Evolutionary conservation across 2,329 filamentous ascomycete species (phyloP).

Genomic region (Alternaria sp.): DNA sequence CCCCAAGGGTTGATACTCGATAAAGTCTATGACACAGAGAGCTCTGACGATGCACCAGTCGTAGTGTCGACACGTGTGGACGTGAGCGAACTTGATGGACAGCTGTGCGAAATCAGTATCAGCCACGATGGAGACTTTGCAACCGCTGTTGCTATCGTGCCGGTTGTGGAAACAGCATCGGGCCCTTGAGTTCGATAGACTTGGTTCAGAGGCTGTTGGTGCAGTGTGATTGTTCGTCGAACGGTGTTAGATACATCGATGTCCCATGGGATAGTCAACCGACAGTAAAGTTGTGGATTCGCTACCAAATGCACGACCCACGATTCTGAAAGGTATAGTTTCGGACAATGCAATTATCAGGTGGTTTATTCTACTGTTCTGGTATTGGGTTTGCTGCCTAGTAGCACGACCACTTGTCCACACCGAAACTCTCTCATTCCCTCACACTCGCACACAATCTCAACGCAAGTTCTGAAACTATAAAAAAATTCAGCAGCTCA

Average conservation of each 20-base stretch:
- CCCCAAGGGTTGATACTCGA: slow-evolving; percentile 42
- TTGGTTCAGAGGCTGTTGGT: background rate
- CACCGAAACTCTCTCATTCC: background rate
- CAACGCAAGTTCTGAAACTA: background rate
- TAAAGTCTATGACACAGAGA: background rate
- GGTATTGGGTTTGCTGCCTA: background rate
- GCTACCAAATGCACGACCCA: background rate
- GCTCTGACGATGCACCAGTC: slow-evolving; percentile 6
- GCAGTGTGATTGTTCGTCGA: background rate
- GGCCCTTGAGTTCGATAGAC: background rate
- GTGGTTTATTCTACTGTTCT: background rate
- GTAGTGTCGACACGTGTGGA: background rate
- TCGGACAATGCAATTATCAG: background rate
- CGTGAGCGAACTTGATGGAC: slow-evolving; percentile 42
- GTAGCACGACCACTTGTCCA: background rate
- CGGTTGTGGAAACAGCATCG: slow-evolving; percentile 15
- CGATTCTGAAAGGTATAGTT: background rate
- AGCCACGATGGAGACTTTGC: slow-evolving; percentile 89
- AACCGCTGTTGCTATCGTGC: slow-evolving; percentile 71
- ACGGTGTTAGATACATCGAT: background rate
- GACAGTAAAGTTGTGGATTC: background rate
- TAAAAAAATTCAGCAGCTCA: background rate
- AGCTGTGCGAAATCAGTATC: slow-evolving; percentile 77
- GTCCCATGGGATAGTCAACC: background rate
- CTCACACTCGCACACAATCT: background rate